Conservation (phyloP, 495 filamentous ascomycete species). For the Aspergillus kassunensis region DNA sequence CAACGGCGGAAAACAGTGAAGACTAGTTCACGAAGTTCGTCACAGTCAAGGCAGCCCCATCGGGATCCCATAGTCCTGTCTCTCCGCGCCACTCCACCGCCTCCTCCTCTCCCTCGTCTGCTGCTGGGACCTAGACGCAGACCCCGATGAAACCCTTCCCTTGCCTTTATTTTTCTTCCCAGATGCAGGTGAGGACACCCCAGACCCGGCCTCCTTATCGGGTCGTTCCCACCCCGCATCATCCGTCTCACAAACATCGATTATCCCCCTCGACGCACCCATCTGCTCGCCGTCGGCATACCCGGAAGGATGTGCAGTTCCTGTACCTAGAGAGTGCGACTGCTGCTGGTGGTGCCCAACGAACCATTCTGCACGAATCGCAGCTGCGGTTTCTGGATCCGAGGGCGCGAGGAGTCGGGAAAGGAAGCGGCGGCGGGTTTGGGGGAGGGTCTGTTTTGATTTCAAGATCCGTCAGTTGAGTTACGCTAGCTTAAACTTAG, state of each 20-base stretch:
- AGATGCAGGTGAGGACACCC: conserved; percentile 9
- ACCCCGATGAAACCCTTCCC: conserved; percentile 10
- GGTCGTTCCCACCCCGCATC: conserved; percentile 22
- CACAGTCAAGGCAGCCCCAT: neutral
- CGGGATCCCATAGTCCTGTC: conserved; percentile 7
- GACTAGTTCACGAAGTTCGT: neutral
- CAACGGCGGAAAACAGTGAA: too few relatives aligned
- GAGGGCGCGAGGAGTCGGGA: conserved; percentile 32
- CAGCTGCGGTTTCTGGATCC: conserved; percentile 25
- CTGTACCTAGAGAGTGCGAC: too few relatives aligned
- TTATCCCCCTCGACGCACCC: conserved; percentile 11
- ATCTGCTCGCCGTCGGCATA: neutral
- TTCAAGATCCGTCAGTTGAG: too few relatives aligned
- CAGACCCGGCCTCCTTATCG: neutral
- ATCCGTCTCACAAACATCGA: conserved; percentile 22
- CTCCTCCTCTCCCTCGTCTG: conserved; percentile 18
- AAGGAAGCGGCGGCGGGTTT: conserved; percentile 38
- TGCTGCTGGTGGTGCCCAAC: conserved; percentile 14
- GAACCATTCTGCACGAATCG: conserved; percentile 29
- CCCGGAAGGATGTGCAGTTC: neutral
- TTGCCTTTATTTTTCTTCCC: conserved; percentile 12
- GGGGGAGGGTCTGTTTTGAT: conserved; percentile 31
- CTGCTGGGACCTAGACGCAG: neutral
- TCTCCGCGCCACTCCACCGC: conserved; percentile 19
- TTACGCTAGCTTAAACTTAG: too few relatives aligned